Evolutionary conservation across 352 stramenopile species (phyloP), one percentile per base, ranked within the genome.

Genomic region (Hyaloperonospora brassicae): DNA sequence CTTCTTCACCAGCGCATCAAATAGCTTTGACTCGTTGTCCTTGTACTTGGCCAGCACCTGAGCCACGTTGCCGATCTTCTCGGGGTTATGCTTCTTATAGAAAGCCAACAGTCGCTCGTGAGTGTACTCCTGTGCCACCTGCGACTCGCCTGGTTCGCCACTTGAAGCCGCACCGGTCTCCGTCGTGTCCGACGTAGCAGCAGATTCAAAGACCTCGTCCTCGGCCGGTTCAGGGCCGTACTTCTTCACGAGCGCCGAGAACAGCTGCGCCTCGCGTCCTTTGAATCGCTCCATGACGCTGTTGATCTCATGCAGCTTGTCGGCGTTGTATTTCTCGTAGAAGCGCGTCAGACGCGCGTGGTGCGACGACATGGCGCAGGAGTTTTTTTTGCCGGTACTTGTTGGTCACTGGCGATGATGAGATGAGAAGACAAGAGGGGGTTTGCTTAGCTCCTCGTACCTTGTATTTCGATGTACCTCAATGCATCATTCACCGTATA

Each of bases 291-390:
- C 79, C 51, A 92, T 60, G 56, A 89, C 73, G 41, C 78, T 70
- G n/a, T 92, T 77, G 47, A 89, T 83, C 62, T 92, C 82, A 43
- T 87, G 64, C 59, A 89, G 64, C 74, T 92, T 92, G 57, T 88
- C 72, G 14, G 73, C 61, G 56, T 89, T 92, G 66, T 92, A 89
- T 68, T 92, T 89, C 43, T 71, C 69, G 64, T 92, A 92, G 73
- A 92, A 92, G 52, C 79, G 78, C 68, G 73, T 72, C 30, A 92
- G 56, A 38, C 82, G 82, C 59, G 84, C 78, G 53, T 68, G 78
- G 42, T 84, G 64, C 46, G 76, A 60, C 41, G 75, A 70, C 77
- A 86, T 88, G 40, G 6, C 61, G 17, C 17, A 0, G 17, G 17
- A 31, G 14, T n/a, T 2, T n/a, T 17, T 21, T 23, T 2, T 22